Percentiles rank a stretch among this genome's conserved stretches.
phyloP scores from a whole-genome alignment of 768 basidiomycete genomes.

The Podaxis sp. region DNA sequence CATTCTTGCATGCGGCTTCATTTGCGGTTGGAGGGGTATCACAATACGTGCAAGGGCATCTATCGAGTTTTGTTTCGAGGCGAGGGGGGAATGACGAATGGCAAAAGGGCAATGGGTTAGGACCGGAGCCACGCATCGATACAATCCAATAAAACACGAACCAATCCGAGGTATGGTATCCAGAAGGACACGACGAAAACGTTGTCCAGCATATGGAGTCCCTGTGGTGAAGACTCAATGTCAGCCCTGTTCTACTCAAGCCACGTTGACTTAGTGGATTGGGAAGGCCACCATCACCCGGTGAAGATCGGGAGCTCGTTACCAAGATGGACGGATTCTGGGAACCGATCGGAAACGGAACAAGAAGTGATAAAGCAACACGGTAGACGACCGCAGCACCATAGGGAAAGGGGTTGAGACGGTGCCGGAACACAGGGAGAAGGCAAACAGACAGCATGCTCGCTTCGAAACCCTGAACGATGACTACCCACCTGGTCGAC shows the following conservation, averaged over 20 bases:
- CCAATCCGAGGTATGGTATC: constrained; percentile 72
- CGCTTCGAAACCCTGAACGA: background rate
- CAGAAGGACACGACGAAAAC: constrained; percentile 68
- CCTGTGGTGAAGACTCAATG: constrained; percentile 32
- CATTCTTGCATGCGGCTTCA: constrained; percentile 77
- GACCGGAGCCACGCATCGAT: background rate
- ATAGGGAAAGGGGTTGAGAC: background rate
- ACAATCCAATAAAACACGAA: constrained; percentile 30
- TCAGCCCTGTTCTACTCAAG: background rate
- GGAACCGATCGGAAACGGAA: constrained; percentile 2
- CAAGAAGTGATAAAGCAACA: background rate
- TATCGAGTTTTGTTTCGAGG: constrained; percentile 27
- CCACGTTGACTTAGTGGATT: background rate
- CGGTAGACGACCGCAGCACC: background rate
- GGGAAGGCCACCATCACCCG: background rate
- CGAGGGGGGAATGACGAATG: background rate
- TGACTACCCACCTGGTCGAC: constrained; percentile 54
- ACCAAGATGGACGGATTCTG: background rate
- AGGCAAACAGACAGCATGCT: background rate
- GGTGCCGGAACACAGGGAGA: constrained; percentile 1
- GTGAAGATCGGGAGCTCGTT: background rate
- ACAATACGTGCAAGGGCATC: constrained; percentile 70
- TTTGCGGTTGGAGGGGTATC: constrained; percentile 67
- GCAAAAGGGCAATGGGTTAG: background rate
- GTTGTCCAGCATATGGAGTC: constrained; percentile 56